Conservation (phyloP, 2,329 filamentous ascomycete genomes). For the Chaetomium sp. region DNA sequence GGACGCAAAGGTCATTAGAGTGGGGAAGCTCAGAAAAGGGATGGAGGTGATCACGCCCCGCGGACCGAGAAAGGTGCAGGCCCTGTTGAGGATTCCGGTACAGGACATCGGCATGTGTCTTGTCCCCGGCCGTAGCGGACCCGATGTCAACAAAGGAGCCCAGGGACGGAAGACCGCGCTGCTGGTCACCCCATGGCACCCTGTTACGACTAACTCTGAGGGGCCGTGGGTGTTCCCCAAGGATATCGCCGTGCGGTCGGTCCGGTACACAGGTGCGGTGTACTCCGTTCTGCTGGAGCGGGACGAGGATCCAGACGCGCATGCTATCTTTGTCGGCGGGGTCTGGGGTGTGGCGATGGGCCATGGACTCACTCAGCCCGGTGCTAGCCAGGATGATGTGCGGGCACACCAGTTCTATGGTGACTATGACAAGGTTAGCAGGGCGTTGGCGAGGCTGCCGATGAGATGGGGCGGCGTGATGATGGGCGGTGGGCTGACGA, state of each 20-base stretch:
- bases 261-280: slow-evolving; percentile 44
- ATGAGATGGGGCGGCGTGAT: slow-evolving; percentile 35
- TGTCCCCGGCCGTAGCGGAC: slow-evolving; percentile 23
- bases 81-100: slow-evolving; percentile 46
- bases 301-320: slow-evolving; percentile 37
- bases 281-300: slow-evolving; percentile 52
- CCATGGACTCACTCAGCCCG: slow-evolving; percentile 44
- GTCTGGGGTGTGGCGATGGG: slow-evolving; percentile 53
- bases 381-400: slow-evolving; percentile 28
- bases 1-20: slow-evolving; percentile 1
- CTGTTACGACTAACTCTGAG: slow-evolving; percentile 31
- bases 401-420: slow-evolving; percentile 52
- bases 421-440: slow-evolving; percentile 38
- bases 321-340: slow-evolving; percentile 43
- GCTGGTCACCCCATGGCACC: slow-evolving; percentile 55
- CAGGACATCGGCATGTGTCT: slow-evolving; percentile 36
- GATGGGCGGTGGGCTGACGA: slow-evolving; percentile 37
- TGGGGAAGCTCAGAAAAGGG: slow-evolving; percentile 40
- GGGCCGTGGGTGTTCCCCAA: slow-evolving; percentile 27
- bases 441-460: slow-evolving; percentile 33
- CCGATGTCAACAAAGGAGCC: no score
- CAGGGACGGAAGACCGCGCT: slow-evolving; percentile 26
- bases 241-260: slow-evolving; percentile 27
- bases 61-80: slow-evolving; percentile 42
- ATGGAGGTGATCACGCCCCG: slow-evolving; percentile 44